phyloP scores from a whole-genome alignment of 73 alveolate species.

The Tetrahymena thermophila region DNA sequence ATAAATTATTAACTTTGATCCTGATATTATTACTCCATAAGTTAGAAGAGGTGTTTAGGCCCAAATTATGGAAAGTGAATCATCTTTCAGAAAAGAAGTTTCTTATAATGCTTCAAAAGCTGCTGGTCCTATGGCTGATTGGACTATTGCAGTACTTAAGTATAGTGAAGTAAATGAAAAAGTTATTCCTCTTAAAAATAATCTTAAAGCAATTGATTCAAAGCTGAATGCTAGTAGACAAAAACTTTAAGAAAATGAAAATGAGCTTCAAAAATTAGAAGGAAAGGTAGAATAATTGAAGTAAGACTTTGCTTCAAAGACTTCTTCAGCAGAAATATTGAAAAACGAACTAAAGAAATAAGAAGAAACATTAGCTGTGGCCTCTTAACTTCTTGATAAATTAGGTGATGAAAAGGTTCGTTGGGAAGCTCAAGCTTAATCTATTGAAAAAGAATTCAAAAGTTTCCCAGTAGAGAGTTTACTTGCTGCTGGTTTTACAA shows the following conservation, averaged over 20 bases:
- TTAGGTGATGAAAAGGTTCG: conserved; percentile 98
- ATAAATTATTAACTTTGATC: conserved; percentile 85
- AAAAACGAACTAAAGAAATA: conserved; percentile 70
- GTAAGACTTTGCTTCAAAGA: conserved; percentile 79
- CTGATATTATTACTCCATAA: conserved; percentile 73
- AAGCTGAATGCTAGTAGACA: conserved; percentile 73
- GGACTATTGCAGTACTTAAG: conserved; percentile 94
- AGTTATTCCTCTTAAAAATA: conserved; percentile 94
- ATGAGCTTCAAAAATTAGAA: conserved; percentile 77
- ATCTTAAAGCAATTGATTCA: conserved; percentile 71
- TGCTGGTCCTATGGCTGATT: conserved; percentile 97
- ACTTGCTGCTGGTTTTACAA: conserved; percentile 91
- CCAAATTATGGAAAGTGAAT: conserved; percentile 57
- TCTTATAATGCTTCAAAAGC: conserved; percentile 80
- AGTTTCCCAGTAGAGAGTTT: conserved; percentile 79
- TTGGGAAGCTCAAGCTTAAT: conserved; percentile 90
- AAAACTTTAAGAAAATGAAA: conserved; percentile 79
- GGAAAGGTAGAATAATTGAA: conserved; percentile 75
- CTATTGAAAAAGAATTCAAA: conserved; percentile 57
- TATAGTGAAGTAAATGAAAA: conserved; percentile 94
- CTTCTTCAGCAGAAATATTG: conserved; percentile 90
- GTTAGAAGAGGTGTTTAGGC: conserved; percentile 76
- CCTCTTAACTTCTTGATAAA: conserved; percentile 88
- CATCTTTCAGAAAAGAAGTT: conserved; percentile 68
- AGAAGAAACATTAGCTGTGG: conserved; percentile 85